These are phyloP conservation scores for Capsella rubella DNA, from an alignment of 441 rosid species.

Conservation along the genomic window DNA sequence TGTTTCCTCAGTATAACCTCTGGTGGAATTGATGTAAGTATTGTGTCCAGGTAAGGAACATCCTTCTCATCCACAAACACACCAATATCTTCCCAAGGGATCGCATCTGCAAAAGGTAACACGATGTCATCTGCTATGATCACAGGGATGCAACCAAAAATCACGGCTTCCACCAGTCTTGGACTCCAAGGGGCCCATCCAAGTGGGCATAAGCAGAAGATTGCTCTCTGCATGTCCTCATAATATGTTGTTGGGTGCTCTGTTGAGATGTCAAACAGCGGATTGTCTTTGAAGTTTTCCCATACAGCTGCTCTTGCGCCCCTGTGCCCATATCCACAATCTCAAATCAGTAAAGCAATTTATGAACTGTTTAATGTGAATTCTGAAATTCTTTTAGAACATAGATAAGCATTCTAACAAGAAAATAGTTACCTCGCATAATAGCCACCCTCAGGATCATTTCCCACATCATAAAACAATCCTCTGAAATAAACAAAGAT, in stretches of 20 bases:
- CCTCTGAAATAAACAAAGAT: conserved; percentile 83
- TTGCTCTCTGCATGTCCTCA: conserved; percentile 82
- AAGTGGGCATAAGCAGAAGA: conserved; percentile 79
- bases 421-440: conserved; percentile 64
- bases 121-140: conserved; percentile 82
- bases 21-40: conserved; percentile 69
- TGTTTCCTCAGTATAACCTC: conserved; percentile 72
- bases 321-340: conserved; percentile 43
- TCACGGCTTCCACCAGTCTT: conserved; percentile 78
- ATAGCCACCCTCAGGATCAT: conserved; percentile 86
- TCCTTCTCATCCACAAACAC: conserved; percentile 74
- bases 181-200: conserved; percentile 95
- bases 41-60: conserved; percentile 74
- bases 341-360: not conserved
- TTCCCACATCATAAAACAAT: conserved; percentile 81
- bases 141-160: conserved; percentile 85
- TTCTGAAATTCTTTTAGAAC: not conserved
- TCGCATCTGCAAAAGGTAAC: conserved; percentile 80
- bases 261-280: conserved; percentile 76
- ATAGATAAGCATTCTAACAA: not conserved
- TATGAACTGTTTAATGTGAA: not conserved
- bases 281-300: conserved; percentile 86
- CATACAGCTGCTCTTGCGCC: conserved; percentile 85
- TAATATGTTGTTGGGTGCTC: conserved; percentile 82
- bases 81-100: conserved; percentile 86